Percentiles rank a stretch among this genome's conserved stretches.
Evolutionary conservation across 257 asterid species (phyloP).

Genomic region (Agastache rugosa): DNA sequence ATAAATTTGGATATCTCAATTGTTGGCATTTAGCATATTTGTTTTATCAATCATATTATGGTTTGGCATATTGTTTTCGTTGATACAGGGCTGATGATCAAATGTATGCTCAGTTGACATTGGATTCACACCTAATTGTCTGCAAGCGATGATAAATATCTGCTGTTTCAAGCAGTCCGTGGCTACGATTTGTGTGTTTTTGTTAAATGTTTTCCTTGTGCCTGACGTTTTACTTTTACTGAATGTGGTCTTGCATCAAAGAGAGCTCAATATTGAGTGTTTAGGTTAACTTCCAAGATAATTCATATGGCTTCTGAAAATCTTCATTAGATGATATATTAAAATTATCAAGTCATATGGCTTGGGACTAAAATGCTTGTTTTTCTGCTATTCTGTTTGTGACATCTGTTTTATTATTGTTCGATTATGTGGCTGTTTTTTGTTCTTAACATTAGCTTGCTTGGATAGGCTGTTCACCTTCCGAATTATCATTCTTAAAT

Average conservation of each 20-base stretch:
- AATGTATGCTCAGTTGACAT: too few relatives aligned
- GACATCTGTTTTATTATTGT: too few relatives aligned
- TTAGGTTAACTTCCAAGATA: not conserved
- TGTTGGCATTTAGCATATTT: not conserved
- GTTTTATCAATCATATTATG: not conserved
- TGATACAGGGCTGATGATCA: too few relatives aligned
- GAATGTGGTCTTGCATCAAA: not conserved
- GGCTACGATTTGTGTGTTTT: not conserved
- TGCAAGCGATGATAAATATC: too few relatives aligned
- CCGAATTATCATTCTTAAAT: too few relatives aligned
- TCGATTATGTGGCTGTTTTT: too few relatives aligned
- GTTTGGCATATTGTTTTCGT: too few relatives aligned
- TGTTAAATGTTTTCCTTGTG: too few relatives aligned
- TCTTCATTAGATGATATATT: not conserved
- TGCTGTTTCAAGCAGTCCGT: too few relatives aligned
- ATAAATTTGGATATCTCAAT: not conserved
- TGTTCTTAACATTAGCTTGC: too few relatives aligned
- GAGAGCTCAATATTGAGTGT: not conserved
- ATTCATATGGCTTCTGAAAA: not conserved
- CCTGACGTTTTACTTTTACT: not conserved
- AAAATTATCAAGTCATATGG: not conserved
- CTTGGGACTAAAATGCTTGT: not conserved
- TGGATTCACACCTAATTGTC: too few relatives aligned
- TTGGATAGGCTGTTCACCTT: too few relatives aligned
- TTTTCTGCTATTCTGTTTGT: not conserved